Percentiles rank a stretch among this genome's conserved stretches.
Conservation (phyloP, 208 protist genomes). For the Crithidia bombi region DNA sequence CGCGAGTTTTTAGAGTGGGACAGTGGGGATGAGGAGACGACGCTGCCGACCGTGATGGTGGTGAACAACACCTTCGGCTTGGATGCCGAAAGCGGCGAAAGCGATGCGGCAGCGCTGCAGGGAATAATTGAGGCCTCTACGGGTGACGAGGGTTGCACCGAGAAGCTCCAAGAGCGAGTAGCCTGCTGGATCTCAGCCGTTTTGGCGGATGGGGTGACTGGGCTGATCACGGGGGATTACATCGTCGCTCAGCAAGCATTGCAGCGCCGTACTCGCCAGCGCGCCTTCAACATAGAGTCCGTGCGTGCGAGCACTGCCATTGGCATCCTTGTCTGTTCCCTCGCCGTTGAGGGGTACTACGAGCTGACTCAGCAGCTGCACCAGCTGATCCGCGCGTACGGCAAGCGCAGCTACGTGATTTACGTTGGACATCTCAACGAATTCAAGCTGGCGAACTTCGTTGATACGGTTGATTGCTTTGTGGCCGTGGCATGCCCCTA, state of each 20-base stretch:
- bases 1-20: slow-evolving; percentile 48
- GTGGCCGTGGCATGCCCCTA: slow-evolving; percentile 87
- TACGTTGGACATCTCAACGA: slow-evolving; percentile 93
- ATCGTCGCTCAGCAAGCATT: slow-evolving; percentile 30
- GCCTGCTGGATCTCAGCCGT: slow-evolving; percentile 4
- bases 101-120: not conserved
- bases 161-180: not conserved
- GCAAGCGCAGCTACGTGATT: slow-evolving; percentile 87
- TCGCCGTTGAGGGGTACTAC: slow-evolving; percentile 84
- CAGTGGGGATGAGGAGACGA: slow-evolving; percentile 16
- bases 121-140: not conserved
- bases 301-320: slow-evolving; percentile 77
- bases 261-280: slow-evolving; percentile 67
- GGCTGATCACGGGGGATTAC: slow-evolving; percentile 25
- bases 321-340: slow-evolving; percentile 86
- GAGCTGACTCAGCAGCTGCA: slow-evolving; percentile 77
- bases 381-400: slow-evolving; percentile 61
- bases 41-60: slow-evolving; percentile 42
- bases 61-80: slow-evolving; percentile 52
- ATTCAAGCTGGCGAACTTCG: slow-evolving; percentile 93
- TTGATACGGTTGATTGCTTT: slow-evolving; percentile 89
- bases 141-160: not conserved
- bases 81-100: not conserved
- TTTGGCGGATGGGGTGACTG: slow-evolving; percentile 11
- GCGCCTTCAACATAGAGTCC: slow-evolving; percentile 82